Evolutionary conservation across 306 rosid genomes (phyloP).

Genomic region (Luffa aegyptiaca): DNA sequence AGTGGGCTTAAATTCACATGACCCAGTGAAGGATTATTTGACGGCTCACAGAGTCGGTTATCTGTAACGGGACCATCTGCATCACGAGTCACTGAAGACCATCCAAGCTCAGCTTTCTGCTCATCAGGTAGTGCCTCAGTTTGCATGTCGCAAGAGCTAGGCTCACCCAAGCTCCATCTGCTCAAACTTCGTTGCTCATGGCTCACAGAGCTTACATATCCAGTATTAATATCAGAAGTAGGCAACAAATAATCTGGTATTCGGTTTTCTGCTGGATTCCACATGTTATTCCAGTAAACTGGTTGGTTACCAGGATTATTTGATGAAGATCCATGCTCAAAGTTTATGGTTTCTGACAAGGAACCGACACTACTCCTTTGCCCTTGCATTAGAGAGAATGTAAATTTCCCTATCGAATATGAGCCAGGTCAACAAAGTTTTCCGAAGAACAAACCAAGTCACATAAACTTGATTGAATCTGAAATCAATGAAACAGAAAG

Average conservation of each 20-base stretch:
- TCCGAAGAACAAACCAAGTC: constrained; percentile 15
- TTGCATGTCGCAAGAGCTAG: constrained; percentile 65
- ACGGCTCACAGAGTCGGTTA: constrained; percentile 38
- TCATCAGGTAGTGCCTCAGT: constrained; percentile 34
- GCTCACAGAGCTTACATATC: constrained; percentile 42
- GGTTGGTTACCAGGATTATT: constrained; percentile 48
- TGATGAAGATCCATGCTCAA: constrained; percentile 71
- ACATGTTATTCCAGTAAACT: constrained; percentile 53
- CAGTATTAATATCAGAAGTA: constrained; percentile 42
- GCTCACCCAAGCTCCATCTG: constrained; percentile 81
- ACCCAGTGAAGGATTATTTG: constrained; percentile 38
- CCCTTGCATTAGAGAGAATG: constrained; percentile 76
- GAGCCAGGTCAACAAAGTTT: constrained; percentile 12
- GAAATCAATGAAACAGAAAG: constrained; percentile 19
- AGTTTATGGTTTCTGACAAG: constrained; percentile 64
- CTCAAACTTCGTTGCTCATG: constrained; percentile 48
- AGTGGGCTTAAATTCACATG: constrained; percentile 39
- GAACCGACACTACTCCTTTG: constrained; percentile 81
- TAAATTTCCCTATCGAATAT: constrained; percentile 17
- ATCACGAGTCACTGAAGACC: constrained; percentile 49
- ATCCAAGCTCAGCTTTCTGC: constrained; percentile 62
- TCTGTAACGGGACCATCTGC: constrained; percentile 43
- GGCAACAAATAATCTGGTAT: constrained; percentile 48
- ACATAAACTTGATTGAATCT: constrained; percentile 24
- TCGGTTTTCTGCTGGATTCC: constrained; percentile 48